Conservation (phyloP, 768 basidiomycete genomes). For the Rickenella mellea region DNA sequence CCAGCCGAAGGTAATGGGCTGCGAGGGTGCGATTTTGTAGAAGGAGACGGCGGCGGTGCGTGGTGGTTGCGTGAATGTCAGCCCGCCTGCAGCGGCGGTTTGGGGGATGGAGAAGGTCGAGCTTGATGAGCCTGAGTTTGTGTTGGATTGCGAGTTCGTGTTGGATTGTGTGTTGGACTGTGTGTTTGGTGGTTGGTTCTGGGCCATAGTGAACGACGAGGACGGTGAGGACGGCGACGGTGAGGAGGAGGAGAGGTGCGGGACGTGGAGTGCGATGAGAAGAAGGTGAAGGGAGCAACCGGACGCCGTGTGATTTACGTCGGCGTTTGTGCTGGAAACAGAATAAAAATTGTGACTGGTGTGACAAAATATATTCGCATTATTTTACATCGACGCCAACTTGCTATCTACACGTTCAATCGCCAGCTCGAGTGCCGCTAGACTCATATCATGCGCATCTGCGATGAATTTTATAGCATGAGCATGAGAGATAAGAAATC, state of each 20-base stretch:
- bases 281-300: background rate
- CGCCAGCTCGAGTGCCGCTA: background rate
- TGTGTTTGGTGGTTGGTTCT: background rate
- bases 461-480: background rate
- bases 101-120: slow-evolving; percentile 30
- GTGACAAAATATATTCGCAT: no score
- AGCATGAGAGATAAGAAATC: no score
- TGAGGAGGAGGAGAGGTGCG: background rate
- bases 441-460: background rate
- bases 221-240: background rate
- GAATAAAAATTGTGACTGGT: background rate
- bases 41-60: slow-evolving; percentile 68
- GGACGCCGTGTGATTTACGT: background rate
- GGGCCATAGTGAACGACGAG: background rate
- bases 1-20: slow-evolving; percentile 85
- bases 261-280: background rate
- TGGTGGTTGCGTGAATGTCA: slow-evolving; percentile 74
- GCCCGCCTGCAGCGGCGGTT: slow-evolving; percentile 49
- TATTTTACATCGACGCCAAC: background rate
- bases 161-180: background rate
- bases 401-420: background rate
- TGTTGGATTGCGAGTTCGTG: background rate
- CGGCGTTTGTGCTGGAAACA: background rate
- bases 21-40: slow-evolving; percentile 73
- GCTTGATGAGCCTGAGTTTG: background rate